These are phyloP conservation scores for Kuraishia ogatae DNA, from an alignment of 805 yeast species.

Conservation along the genomic window DNA sequence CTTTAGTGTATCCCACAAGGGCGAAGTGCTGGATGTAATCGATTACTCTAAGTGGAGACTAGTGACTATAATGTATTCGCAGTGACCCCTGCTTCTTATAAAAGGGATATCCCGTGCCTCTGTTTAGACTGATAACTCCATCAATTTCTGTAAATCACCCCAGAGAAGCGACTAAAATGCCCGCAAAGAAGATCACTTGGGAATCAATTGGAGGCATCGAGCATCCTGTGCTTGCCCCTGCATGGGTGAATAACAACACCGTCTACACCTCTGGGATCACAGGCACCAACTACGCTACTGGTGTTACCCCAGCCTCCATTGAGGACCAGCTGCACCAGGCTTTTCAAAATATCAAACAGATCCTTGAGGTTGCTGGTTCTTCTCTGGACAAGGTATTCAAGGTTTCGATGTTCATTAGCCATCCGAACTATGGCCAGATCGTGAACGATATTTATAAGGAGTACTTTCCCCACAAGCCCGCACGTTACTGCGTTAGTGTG, in stretches of 20 bases:
- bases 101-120: neutral
- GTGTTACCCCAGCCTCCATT: slow-evolving; percentile 24
- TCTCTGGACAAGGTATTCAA: slow-evolving; percentile 32
- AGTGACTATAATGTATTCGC: neutral
- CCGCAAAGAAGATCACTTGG: slow-evolving; percentile 18
- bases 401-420: slow-evolving; percentile 32
- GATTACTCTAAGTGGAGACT: too few species aligned
- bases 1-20: too few species aligned
- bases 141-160: too few species aligned
- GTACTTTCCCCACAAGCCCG: slow-evolving; percentile 34
- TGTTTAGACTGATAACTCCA: neutral
- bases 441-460: slow-evolving; percentile 33
- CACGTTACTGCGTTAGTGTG: slow-evolving; percentile 36
- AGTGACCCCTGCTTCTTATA: neutral
- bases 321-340: slow-evolving; percentile 31
- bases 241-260: slow-evolving; percentile 23
- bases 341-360: slow-evolving; percentile 27
- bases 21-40: too few species aligned
- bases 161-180: neutral
- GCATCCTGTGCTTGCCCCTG: slow-evolving; percentile 25
- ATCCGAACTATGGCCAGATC: slow-evolving; percentile 25
- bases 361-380: slow-evolving; percentile 29
- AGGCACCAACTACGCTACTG: slow-evolving; percentile 15
- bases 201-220: slow-evolving; percentile 22
- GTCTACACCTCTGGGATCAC: slow-evolving; percentile 37